Evolutionary conservation across 495 filamentous ascomycete genomes (phyloP).

Genomic region (Tetracladium setigerum): DNA sequence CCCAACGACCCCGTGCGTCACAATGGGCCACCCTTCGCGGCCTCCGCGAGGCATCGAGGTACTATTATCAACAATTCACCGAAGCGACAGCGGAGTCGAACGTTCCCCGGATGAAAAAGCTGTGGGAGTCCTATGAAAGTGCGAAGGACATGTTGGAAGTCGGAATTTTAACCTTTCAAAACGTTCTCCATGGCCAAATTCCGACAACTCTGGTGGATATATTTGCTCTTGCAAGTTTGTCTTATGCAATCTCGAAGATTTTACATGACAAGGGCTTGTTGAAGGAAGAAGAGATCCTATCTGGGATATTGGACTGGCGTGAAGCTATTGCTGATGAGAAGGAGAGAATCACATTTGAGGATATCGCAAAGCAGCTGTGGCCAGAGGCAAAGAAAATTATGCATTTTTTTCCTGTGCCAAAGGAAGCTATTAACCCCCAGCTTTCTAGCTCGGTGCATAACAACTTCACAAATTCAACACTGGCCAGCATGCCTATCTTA

Average conservation of each 20-base stretch:
- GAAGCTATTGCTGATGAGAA: slow-evolving; percentile 10
- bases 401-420: slow-evolving; percentile 14
- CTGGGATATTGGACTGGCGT: slow-evolving; percentile 12
- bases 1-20: slow-evolving; percentile 3
- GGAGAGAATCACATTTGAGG: slow-evolving; percentile 14
- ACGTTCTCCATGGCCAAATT: slow-evolving; percentile 8
- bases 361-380: slow-evolving; percentile 14
- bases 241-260: slow-evolving; percentile 17
- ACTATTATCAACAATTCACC: slow-evolving; percentile 11
- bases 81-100: background rate
- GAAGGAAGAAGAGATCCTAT: slow-evolving; percentile 12
- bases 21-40: slow-evolving; percentile 18
- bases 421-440: too few species aligned
- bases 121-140: slow-evolving; percentile 8
- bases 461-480: too few species aligned
- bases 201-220: slow-evolving; percentile 8
- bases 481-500: too few species aligned
- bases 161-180: slow-evolving; percentile 13
- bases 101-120: slow-evolving; percentile 3
- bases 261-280: slow-evolving; percentile 12
- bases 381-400: slow-evolving; percentile 17
- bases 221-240: slow-evolving; percentile 16
- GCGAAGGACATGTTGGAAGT: slow-evolving; percentile 9
- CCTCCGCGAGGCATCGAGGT: slow-evolving; percentile 9
- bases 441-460: too few species aligned